Percentiles rank a stretch among this genome's conserved stretches.
Conservation (phyloP, 192 early-diverging fungal species). For the Coemansia guatemalensis region DNA sequence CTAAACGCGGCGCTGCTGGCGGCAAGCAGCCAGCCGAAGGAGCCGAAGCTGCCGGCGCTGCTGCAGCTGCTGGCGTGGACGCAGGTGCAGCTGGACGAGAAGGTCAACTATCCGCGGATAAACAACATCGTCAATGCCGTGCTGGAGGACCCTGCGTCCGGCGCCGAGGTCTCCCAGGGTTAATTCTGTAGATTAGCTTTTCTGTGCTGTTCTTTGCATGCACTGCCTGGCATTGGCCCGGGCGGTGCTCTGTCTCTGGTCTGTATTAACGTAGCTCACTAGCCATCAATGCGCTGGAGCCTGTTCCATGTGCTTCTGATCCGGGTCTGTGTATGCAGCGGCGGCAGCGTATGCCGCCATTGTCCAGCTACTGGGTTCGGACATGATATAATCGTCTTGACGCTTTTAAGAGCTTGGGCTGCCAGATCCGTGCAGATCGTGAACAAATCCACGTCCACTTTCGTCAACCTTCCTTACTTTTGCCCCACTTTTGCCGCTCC, state of each 20-base stretch:
- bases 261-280: too few relatives aligned
- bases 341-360: background rate
- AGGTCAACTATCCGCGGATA: conserved; percentile 80
- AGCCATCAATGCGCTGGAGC: too few relatives aligned
- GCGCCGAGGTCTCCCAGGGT: background rate
- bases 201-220: background rate
- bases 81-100: conserved; percentile 90
- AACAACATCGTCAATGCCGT: conserved; percentile 79
- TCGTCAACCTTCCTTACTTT: too few relatives aligned
- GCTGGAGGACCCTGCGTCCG: conserved; percentile 45
- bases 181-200: background rate
- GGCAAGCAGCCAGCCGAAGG: conserved; percentile 87
- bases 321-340: background rate
- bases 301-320: too few relatives aligned
- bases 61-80: conserved; percentile 93
- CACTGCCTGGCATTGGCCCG: too few relatives aligned
- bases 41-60: conserved; percentile 90
- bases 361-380: background rate
- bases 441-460: too few relatives aligned
- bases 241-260: too few relatives aligned
- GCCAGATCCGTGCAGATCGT: too few relatives aligned
- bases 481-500: too few relatives aligned
- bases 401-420: too few relatives aligned
- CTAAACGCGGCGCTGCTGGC: conserved; percentile 91
- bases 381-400: too few relatives aligned